phyloP scores from a whole-genome alignment of 2,329 filamentous ascomycete genomes.

The Aspergillus aculeatus region DNA sequence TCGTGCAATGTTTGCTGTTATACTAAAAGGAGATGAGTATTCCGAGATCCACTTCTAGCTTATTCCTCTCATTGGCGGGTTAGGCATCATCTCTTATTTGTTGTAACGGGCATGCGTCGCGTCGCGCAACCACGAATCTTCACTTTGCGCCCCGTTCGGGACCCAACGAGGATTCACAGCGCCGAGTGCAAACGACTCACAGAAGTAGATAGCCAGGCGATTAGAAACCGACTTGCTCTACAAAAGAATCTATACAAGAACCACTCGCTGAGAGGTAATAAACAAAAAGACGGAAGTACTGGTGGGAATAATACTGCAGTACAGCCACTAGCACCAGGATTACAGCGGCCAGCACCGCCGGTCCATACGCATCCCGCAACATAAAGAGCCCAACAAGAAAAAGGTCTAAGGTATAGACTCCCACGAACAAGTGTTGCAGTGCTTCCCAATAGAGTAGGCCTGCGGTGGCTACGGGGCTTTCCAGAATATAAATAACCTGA shows the following conservation, averaged over 20 bases:
- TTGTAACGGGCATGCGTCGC: no score
- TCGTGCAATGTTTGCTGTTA: no score
- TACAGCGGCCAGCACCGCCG: background rate
- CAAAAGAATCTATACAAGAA: background rate
- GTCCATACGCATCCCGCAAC: conserved; percentile 4
- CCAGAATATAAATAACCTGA: conserved; percentile 5
- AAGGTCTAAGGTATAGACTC: conserved; percentile 12
- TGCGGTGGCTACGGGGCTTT: conserved; percentile 4
- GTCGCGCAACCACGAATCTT: no score
- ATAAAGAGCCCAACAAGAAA: conserved; percentile 11
- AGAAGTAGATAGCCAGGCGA: background rate
- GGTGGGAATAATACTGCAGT: background rate
- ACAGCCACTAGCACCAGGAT: background rate
- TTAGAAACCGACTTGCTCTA: background rate
- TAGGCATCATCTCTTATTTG: no score
- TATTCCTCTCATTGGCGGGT: no score
- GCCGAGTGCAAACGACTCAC: background rate
- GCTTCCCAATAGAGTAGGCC: conserved; percentile 14
- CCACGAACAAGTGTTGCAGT: conserved; percentile 13
- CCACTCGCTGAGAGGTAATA: background rate
- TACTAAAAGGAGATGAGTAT: no score
- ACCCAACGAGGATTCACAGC: background rate
- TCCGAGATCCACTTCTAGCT: no score
- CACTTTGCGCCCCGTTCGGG: no score
- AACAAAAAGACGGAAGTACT: background rate